Base-by-base conservation (phyloP, 768 basidiomycete species). In the Pholiota microspora region DNA sequence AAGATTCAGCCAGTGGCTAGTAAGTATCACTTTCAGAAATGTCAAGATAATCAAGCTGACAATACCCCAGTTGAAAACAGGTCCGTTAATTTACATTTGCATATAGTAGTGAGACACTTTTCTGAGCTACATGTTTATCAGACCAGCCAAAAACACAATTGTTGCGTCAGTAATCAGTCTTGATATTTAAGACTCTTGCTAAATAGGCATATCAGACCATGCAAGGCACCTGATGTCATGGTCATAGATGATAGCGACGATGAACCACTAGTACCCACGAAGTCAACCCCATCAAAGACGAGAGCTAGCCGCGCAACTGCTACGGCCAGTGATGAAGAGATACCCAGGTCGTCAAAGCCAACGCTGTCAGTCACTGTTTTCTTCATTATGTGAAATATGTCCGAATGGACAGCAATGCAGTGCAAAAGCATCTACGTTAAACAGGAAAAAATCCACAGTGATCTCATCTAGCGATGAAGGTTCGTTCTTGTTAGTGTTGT, bases 241-340 rank as follows among this genome's bases (percentile, higher is more conserved):
- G 51, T 62, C 6, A 52, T 64, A 9, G 51, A 59, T 28, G 66
- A 71, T 42, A 71, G 70, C 53, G 68, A 71, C 47, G 67, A 71
- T 28, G 68, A 69, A 51, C 65, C 63, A 18, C 51, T 64, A 1
- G 60, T 49, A 8, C 59, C 57, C 2, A 12, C 47, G 4, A 66
- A 64, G 52, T 62, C 57, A 29, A 16, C 58, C 7, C 38, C 59
- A 1, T 34, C 60, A 10, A 53, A 51, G 38, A 49, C 46, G 3
- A 57, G 54, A 12, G 12, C 29, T 35, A 55, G 59, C 45, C 29
- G 24, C 9, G 52, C 49, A n/a, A 34, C 49, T 8, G 44, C 60
- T 12, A 49, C 71, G 10, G 70, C 71, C 5, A 74, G 71, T 51
- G 75, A 75, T 18, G 75, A 76, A 25, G 73, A 60, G 59, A 42